A percentile compares a stretch with the other conserved stretches of the same genome.
Evolutionary conservation across 192 early-diverging fungal species (phyloP).

Genomic region (Funneliformis mosseae): DNA sequence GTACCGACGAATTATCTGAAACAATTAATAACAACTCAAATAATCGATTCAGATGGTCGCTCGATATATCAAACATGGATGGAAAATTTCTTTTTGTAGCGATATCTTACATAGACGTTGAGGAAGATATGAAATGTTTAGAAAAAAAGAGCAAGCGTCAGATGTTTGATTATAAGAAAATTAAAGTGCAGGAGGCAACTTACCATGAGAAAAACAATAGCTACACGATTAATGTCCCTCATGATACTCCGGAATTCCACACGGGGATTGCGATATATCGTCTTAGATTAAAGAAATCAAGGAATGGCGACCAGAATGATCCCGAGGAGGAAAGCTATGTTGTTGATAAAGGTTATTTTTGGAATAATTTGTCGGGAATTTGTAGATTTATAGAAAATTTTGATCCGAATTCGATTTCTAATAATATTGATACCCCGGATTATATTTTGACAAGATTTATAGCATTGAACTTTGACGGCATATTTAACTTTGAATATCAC

Average conservation of each 20-base stretch:
- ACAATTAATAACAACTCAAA: neutral
- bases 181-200: neutral
- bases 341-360: neutral
- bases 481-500: neutral
- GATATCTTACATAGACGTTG: neutral
- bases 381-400: neutral
- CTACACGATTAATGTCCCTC: neutral
- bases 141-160: neutral
- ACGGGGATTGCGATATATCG: neutral
- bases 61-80: neutral
- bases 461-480: neutral
- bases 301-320: neutral
- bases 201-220: neutral
- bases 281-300: neutral
- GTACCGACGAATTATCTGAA: neutral
- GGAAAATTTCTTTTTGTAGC: neutral
- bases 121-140: neutral
- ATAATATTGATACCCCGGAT: neutral
- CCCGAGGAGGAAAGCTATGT: too few relatives aligned
- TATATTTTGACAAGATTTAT: neutral
- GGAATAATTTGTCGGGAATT: neutral
- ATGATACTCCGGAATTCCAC: neutral
- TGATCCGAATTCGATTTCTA: neutral
- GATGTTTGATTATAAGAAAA: neutral
- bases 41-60: neutral